Base-by-base conservation (phyloP, 2,329 filamentous ascomycete genomes). In the Fusarium avenaceum region DNA sequence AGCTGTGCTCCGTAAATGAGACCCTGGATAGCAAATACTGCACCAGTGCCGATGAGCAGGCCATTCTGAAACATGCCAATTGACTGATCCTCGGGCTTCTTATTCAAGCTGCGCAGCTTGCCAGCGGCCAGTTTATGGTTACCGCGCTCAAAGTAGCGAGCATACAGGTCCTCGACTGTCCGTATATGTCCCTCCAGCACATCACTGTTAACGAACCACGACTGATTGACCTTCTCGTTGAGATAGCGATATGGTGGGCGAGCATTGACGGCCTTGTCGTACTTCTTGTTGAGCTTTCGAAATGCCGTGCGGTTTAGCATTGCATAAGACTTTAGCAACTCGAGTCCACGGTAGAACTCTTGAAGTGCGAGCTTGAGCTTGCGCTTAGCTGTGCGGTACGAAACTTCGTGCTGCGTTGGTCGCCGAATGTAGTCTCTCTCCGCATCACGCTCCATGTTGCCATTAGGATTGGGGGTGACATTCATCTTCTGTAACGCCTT, bases 251-350 rank as follows among this genome's bases (percentile, higher is more conserved):
- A 86, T 0, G 90, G 86, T 0, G 93, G 93, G 13, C 91, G 87
- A 40, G 93, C 90, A 72, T 94, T 88, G 57, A 94, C 89, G 3
- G 91, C 89, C 81, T 98, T 99, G 84, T 98, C 94, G 77, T 96
- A 98, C 80, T 99, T 99, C 79, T 99, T 99, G 80, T 97, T 97
- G 76, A 99, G 93, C 79, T 99, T 99, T 32, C 94, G 90, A 75
- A 98, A 98, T 0, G 94, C 96, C 1, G 93, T 97, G 48, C 93
- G 88, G 77, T 99, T 99, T 15, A 97, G 84, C 22, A 97, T 82
- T 2, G 94, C 91, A 74, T 97, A 99, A 0, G 93, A 92, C 80
- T 97, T 98, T 61, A 99, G 85, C 45, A 98, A 83, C 76, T 99
- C 96, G 15, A 99, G 84, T 1, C 92, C 91, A 20, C 95, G 90